A percentile compares a stretch with the other conserved stretches of the same genome.
phyloP scores from a whole-genome alignment of 2,329 filamentous ascomycete genomes.

The Tolypocladium guangdongense region DNA sequence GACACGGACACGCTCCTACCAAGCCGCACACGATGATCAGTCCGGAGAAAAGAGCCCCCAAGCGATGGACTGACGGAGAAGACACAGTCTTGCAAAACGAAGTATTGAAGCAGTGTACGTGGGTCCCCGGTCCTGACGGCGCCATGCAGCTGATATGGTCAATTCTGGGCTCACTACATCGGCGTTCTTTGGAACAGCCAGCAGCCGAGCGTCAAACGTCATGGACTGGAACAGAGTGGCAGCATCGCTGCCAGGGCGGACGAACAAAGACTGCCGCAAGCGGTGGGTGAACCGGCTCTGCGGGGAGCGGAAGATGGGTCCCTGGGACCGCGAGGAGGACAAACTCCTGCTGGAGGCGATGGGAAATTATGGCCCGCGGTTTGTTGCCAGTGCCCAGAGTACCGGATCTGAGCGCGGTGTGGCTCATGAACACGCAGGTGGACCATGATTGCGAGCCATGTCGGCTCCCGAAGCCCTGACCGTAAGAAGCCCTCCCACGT shows the following conservation, averaged over 20 bases:
- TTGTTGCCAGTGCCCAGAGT: not conserved
- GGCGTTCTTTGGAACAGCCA: not conserved
- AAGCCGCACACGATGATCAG: not conserved
- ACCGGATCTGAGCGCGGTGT: not conserved
- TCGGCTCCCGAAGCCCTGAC: constrained; percentile 20
- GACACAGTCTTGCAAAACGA: constrained; percentile 3
- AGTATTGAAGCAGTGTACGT: constrained; percentile 3
- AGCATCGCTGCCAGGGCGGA: constrained; percentile 22
- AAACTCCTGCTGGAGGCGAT: constrained; percentile 18
- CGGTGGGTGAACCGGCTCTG: constrained; percentile 26
- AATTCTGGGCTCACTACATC: not conserved
- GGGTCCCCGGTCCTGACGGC: not conserved
- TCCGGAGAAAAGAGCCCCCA: not conserved
- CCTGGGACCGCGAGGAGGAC: constrained; percentile 15
- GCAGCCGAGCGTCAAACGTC: not conserved
- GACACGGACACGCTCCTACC: too few species aligned
- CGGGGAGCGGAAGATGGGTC: constrained; percentile 26
- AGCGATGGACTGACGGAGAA: constrained; percentile 4
- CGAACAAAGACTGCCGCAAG: constrained; percentile 33
- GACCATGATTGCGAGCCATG: constrained; percentile 27
- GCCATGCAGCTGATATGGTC: not conserved
- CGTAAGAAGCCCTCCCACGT: constrained; percentile 4
- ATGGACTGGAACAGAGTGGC: constrained; percentile 24
- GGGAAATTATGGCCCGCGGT: constrained; percentile 23
- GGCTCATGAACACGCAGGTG: constrained; percentile 17